A percentile compares a stretch with the other conserved stretches of the same genome.
Conservation (phyloP, 495 filamentous ascomycete species). For the Ramalina intermedia region DNA sequence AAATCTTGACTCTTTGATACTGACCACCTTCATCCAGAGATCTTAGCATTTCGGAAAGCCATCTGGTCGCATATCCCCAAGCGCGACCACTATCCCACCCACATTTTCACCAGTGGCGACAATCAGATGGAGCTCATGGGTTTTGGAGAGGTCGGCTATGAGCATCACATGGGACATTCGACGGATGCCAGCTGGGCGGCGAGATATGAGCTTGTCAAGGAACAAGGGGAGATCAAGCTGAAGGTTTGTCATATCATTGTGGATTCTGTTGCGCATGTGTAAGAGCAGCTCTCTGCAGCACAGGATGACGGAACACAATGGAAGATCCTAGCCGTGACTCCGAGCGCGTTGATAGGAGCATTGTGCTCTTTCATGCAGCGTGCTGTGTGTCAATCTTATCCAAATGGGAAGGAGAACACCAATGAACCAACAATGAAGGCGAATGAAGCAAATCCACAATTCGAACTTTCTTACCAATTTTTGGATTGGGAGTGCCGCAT, state of each 20-base stretch:
- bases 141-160: conserved; percentile 1
- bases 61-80: conserved; percentile 7
- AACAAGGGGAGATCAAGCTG: conserved; percentile 2
- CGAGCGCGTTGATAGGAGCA: no score
- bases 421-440: no score
- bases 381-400: no score
- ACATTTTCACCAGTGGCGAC: conserved; percentile 7
- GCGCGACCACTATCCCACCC: conserved; percentile 6
- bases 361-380: no score
- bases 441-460: no score
- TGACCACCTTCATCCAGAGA: not conserved
- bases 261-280: not conserved
- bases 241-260: conserved; percentile 5
- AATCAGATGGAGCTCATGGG: conserved; percentile 7
- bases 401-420: no score
- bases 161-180: conserved; percentile 4
- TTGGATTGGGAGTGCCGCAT: no score
- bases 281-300: not conserved
- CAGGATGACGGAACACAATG: not conserved
- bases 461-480: no score
- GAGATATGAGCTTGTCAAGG: conserved; percentile 1
- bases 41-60: conserved; percentile 5
- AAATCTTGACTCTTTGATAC: not conserved
- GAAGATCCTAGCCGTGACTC: no score
- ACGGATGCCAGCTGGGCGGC: conserved; percentile 4